Evolutionary conservation across 2,329 filamentous ascomycete species (phyloP), one percentile per base, ranked within the genome.

Genomic region (Dichotomopilus funicola): DNA sequence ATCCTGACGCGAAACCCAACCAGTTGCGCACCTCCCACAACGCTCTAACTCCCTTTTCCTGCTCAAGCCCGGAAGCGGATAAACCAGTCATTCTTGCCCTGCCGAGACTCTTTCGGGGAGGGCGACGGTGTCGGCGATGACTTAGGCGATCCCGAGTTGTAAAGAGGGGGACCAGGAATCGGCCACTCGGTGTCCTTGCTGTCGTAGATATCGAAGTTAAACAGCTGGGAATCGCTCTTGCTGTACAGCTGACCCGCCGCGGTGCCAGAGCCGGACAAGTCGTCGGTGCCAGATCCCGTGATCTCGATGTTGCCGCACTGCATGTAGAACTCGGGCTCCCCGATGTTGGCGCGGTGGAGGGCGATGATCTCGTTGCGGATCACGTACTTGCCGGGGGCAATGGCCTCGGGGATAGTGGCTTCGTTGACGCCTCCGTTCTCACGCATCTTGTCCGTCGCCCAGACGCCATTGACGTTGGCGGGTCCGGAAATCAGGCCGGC

Each of bases 341-440:
- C 36, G 49, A 43, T 27, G 12, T 43, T 6, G 49, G 49, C 49
- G 8, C 38, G 40, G 40, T 51, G 49, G 19, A 51, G 49, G 1
- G 49, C 49, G 49, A 44, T 51, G 49, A 51, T 43, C 49, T 51
- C 49, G 31, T 51, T 43, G 49, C 49, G 49, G 38, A 51, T 13
- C 49, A 51, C 49, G 49, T 51, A 51, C 38, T 51, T 51, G 38
- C 49, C 49, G 31, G 49, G 38, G 38, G 38, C 40, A 5, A 51
- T 36, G n/a, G 40, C 42, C 31, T 12, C n/a, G 31, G 49, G 49
- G 49, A 51, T 51, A 27, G 49, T 51, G 49, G 40, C 49, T 38
- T 31, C 5, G 38, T 43, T 43, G 38, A 43, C 35, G 38, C 49
- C 49, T 9, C 49, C 49, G 49, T 43, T 43, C 49, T 51, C 31